Percentiles rank a stretch among this genome's conserved stretches.
Evolutionary conservation across 345 rosid genomes (phyloP).

Genomic region (Clausena lansium): DNA sequence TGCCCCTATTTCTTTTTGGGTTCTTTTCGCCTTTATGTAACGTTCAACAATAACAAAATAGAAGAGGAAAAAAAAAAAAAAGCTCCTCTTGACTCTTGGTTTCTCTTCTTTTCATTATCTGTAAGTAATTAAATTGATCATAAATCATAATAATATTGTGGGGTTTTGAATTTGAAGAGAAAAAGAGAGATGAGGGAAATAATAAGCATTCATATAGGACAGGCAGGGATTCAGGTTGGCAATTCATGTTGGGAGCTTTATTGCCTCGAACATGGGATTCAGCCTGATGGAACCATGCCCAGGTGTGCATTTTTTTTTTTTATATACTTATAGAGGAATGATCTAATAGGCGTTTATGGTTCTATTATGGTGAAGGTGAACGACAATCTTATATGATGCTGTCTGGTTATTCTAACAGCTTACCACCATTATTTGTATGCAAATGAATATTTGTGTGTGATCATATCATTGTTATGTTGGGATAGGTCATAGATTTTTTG

Average conservation of each 20-base stretch:
- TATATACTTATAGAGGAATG: background rate
- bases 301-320: slow-evolving; percentile 21
- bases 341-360: background rate
- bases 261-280: slow-evolving; percentile 77
- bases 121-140: too few relatives aligned
- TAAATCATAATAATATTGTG: too few relatives aligned
- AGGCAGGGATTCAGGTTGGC: slow-evolving; percentile 79
- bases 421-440: background rate
- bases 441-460: background rate
- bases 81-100: background rate
- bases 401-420: too few relatives aligned
- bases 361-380: too few relatives aligned
- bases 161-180: background rate
- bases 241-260: slow-evolving; percentile 80
- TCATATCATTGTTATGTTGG: background rate
- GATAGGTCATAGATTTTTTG: background rate
- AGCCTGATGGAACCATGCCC: slow-evolving; percentile 70
- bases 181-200: slow-evolving; percentile 53
- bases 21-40: background rate
- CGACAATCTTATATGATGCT: background rate
- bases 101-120: background rate
- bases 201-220: slow-evolving; percentile 69
- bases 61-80: background rate
- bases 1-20: too few relatives aligned
- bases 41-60: background rate